phyloP scores from a whole-genome alignment of 2,329 filamentous ascomycete species.

The Phyllosticta citriasiana region DNA sequence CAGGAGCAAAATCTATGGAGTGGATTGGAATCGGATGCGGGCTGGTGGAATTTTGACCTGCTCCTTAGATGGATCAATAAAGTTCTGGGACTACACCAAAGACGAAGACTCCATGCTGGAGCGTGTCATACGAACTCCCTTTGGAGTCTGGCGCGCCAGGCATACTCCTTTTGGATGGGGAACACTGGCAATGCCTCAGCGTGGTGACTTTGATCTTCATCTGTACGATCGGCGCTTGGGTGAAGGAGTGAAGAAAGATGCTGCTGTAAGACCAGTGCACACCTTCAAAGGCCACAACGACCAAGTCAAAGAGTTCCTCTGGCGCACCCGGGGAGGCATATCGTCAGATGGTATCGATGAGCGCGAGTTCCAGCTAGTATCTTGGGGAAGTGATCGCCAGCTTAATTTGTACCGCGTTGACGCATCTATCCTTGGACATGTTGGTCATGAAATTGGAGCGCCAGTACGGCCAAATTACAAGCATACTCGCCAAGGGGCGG shows the following conservation, averaged over 20 bases:
- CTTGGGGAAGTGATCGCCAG: constrained; percentile 82
- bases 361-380: constrained; percentile 84
- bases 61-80: constrained; percentile 84
- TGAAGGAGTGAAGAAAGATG: constrained; percentile 32
- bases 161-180: constrained; percentile 86
- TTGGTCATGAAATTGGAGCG: constrained; percentile 64
- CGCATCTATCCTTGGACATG: constrained; percentile 51
- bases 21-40: constrained; percentile 83
- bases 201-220: constrained; percentile 74
- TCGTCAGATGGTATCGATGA: constrained; percentile 62
- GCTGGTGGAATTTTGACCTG: constrained; percentile 70
- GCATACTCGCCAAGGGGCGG: constrained; percentile 71
- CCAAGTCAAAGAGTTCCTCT: constrained; percentile 83
- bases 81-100: constrained; percentile 75
- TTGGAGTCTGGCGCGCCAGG: constrained; percentile 82
- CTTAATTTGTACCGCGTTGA: constrained; percentile 69
- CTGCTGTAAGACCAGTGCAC: constrained; percentile 34
- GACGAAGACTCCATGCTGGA: constrained; percentile 43
- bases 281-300: constrained; percentile 46
- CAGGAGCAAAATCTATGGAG: constrained; percentile 84
- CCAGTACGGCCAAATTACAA: constrained; percentile 55
- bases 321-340: constrained; percentile 62
- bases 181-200: constrained; percentile 83
- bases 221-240: constrained; percentile 60
- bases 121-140: constrained; percentile 68